Base-by-base conservation (phyloP, 192 early-diverging fungal species). In the Spinellus fusiger region DNA sequence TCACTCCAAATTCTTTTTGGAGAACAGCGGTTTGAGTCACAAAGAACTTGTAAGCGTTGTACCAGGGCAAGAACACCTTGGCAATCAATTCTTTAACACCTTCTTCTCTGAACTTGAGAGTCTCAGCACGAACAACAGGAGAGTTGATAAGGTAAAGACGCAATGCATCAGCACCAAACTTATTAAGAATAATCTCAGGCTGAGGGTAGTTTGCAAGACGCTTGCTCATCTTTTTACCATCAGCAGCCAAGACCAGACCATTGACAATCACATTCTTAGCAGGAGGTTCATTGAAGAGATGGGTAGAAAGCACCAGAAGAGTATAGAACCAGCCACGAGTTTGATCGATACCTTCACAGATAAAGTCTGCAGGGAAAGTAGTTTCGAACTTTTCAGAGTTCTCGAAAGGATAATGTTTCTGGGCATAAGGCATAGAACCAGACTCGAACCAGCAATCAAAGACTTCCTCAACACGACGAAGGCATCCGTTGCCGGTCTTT, bases 311-410 rank as follows among this genome's bases (percentile, higher is more conserved):
- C 4, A 99, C 97, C 70, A 98, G 78, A 22, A 99, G 82, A 25
- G 97, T 97, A 76, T 99, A 99, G 88, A 99, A 99, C 97, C 97
- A 99, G 49, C 97, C 97, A 71, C 97, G 93, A 27, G 95, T 98
- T 77, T 99, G 97, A 74, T 99, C 97, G 44, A 99, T 74, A 64
- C 97, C 97, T 76, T 99, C 97, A n/a, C 95, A 92, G 69, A 99
- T 95, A 75, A 99, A 99, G 71, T 99, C 91, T 12, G 97, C 97
- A 6, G 97, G 97, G 89, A 99, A 99, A 13, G 84, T 84, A 18
- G 69, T 64, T 62, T 88, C 70, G 69, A 98, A 94, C 58, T 85
- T 74, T 50, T 94, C 90, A 79, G 89, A 77, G 79, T 97, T 97
- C 76, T 99, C 95, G 62, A 99, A 99, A 40, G 97, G 97, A 74